Percentiles rank a stretch among this genome's conserved stretches.
phyloP scores from a whole-genome alignment of 176 grass and related monocot species.

The Rhynchospora breviuscula region DNA sequence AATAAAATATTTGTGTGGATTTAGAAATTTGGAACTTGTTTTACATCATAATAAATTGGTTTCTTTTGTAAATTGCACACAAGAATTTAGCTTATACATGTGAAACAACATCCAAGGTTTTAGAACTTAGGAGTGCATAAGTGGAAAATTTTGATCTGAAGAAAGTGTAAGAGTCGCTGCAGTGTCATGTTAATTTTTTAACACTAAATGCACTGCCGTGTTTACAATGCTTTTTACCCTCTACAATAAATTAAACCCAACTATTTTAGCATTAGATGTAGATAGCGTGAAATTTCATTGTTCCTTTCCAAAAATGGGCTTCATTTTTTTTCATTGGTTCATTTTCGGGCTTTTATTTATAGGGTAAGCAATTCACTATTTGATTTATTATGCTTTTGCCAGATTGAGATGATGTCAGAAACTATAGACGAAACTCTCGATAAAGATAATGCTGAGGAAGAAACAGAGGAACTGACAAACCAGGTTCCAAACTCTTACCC shows the following conservation, averaged over 20 bases:
- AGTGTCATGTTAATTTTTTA: no score
- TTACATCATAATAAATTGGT: neutral
- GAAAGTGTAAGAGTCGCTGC: neutral
- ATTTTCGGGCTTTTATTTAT: neutral
- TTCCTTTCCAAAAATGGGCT: no score
- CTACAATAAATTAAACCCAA: neutral
- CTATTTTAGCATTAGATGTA: neutral
- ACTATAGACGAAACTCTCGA: constrained; percentile 91
- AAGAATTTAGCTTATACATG: neutral
- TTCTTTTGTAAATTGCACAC: constrained; percentile 6
- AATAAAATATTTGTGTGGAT: neutral
- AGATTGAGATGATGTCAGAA: constrained; percentile 99
- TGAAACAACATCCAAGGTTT: neutral
- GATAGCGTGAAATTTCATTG: neutral
- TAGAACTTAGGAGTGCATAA: neutral
- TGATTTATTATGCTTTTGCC: neutral
- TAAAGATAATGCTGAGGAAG: constrained; percentile 97
- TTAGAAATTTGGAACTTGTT: neutral
- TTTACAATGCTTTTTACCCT: neutral
- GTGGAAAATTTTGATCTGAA: neutral
- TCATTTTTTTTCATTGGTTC: neutral
- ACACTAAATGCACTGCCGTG: neutral
- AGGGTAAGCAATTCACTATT: neutral
- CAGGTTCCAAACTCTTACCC: constrained; percentile 46
- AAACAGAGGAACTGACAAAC: constrained; percentile 98